phyloP scores from a whole-genome alignment of 345 rosid species.

The Arabidopsis suecica region DNA sequence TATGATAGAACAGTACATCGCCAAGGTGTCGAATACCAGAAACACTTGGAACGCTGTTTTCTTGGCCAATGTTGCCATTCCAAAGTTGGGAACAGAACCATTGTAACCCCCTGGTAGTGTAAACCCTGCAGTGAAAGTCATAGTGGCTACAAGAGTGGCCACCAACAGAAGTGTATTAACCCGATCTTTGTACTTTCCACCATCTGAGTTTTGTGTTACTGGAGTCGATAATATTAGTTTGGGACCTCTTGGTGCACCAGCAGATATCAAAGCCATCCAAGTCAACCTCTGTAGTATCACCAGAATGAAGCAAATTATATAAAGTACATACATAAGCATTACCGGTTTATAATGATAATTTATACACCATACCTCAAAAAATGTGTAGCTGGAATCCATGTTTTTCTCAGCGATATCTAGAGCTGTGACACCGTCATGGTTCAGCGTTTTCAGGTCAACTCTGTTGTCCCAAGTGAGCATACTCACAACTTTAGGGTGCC shows the following conservation, averaged over 20 bases:
- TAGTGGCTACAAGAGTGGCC: conserved; percentile 37
- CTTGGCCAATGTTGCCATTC: conserved; percentile 19
- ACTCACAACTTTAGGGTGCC: conserved; percentile 1
- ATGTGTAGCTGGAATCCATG: not conserved
- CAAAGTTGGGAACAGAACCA: conserved; percentile 5
- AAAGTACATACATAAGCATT: not conserved
- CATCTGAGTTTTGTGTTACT: not conserved
- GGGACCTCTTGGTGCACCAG: conserved; percentile 17
- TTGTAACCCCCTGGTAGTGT: conserved; percentile 23
- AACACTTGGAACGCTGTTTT: conserved; percentile 18
- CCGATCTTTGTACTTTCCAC: conserved; percentile 19
- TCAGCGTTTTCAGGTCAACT: not conserved
- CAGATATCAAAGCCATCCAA: conserved; percentile 2
- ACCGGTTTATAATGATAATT: not conserved
- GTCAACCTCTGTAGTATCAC: conserved; percentile 26
- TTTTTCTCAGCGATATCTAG: conserved; percentile 20
- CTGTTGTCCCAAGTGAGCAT: conserved; percentile 10
- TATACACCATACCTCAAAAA: not conserved
- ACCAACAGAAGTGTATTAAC: conserved; percentile 30
- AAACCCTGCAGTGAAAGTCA: conserved; percentile 35
- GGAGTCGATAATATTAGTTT: not conserved
- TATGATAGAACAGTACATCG: conserved; percentile 27
- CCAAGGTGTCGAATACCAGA: conserved; percentile 25
- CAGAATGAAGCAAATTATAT: not conserved
- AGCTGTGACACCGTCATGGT: conserved; percentile 26